Conservation (phyloP, 1,284 basidiomycete genomes). For the Cryptococcus sp. region DNA sequence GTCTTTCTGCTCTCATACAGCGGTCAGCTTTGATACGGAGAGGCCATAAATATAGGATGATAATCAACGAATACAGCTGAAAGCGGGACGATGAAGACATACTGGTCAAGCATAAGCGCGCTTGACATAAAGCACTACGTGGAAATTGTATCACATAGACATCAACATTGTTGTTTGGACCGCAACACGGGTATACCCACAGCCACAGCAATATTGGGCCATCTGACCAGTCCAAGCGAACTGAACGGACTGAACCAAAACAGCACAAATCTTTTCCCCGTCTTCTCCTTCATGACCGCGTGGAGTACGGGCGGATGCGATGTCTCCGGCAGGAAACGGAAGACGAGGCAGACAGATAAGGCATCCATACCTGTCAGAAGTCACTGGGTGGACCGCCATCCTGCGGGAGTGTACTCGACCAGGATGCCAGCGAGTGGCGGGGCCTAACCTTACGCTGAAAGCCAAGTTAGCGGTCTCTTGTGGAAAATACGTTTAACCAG, state of each 20-base stretch:
- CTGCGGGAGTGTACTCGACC: constrained; percentile 49
- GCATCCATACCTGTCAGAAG: constrained; percentile 55
- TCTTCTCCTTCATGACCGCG: constrained; percentile 27
- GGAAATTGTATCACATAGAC: neutral
- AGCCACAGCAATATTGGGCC: constrained; percentile 62
- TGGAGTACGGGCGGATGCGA: constrained; percentile 58
- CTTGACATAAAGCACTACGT: constrained; percentile 33
- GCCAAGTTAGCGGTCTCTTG: too few species aligned
- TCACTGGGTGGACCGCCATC: constrained; percentile 68
- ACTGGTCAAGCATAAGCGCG: constrained; percentile 41
- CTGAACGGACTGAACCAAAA: constrained; percentile 65
- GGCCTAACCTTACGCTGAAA: constrained; percentile 36
- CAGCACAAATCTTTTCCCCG: constrained; percentile 50
- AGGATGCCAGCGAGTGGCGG: constrained; percentile 52
- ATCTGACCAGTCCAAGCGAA: constrained; percentile 60
- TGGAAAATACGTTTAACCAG: too few species aligned
- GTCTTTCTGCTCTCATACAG: constrained; percentile 53
- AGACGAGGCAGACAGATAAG: constrained; percentile 57
- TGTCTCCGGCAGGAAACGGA: constrained; percentile 69
- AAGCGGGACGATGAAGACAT: constrained; percentile 27
- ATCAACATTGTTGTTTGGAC: neutral
- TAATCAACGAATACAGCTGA: constrained; percentile 22
- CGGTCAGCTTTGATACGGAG: neutral
- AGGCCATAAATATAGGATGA: neutral
- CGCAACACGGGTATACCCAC: constrained; percentile 52